A percentile compares a stretch with the other conserved stretches of the same genome.
Conservation (phyloP, 1,284 basidiomycete species). For the Irpex sp. region DNA sequence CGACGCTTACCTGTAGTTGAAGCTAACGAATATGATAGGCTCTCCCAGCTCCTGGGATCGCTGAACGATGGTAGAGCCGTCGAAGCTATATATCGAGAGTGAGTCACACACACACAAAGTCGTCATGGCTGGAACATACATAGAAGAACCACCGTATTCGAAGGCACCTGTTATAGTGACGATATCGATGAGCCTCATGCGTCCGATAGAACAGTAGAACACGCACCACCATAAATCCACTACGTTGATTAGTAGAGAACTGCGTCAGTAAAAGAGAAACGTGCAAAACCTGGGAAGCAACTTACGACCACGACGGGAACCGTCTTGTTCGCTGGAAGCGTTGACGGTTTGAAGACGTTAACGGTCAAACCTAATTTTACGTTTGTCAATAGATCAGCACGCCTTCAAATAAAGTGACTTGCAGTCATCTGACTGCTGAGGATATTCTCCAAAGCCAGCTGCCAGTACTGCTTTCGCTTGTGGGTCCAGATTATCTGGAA, state of each 20-base stretch:
- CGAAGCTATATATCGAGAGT: slow-evolving; percentile 23
- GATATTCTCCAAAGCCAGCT: background rate
- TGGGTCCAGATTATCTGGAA: slow-evolving; percentile 24
- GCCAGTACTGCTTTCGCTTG: background rate
- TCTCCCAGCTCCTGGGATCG: slow-evolving; percentile 42
- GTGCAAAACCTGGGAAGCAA: background rate
- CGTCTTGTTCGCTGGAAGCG: background rate
- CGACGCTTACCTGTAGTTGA: slow-evolving; percentile 38
- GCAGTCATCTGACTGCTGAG: background rate
- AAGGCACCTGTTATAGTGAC: slow-evolving; percentile 31
- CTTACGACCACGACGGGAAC: background rate
- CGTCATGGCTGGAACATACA: background rate
- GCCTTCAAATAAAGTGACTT: background rate
- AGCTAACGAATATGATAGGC: slow-evolving; percentile 38
- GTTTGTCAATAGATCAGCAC: background rate
- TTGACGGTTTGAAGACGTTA: slow-evolving; percentile 7
- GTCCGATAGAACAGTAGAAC: slow-evolving; percentile 19
- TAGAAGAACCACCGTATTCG: slow-evolving; percentile 28
- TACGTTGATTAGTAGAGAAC: slow-evolving; percentile 25
- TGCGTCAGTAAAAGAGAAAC: background rate
- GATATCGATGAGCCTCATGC: background rate
- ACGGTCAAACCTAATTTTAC: background rate
- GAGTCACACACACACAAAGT: background rate
- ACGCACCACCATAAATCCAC: slow-evolving; percentile 64
- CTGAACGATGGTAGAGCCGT: slow-evolving; percentile 36